Evolutionary conservation across 2,329 filamentous ascomycete genomes (phyloP), one percentile per base, ranked within the genome.

Genomic region (Botrytis byssoidea): DNA sequence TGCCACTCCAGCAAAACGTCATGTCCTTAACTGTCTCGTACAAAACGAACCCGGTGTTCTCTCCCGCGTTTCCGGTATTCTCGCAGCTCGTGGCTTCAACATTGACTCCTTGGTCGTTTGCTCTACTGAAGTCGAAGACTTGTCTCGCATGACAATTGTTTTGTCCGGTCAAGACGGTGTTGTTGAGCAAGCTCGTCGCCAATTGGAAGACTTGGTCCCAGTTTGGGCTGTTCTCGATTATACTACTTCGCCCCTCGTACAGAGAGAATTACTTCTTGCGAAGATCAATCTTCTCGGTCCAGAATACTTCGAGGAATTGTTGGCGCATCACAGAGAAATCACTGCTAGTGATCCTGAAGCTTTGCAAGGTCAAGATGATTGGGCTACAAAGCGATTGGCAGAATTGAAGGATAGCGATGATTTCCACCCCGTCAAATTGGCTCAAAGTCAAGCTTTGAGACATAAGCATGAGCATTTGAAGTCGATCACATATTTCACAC

Each of bases 141-240:
- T 99, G 71, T 97, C 94, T 48, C 94, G 96, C 81, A 99, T 99
- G 96, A 99, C 96, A 73, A 98, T 99, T 81, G 96, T 99, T 77
- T 88, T 99, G 70, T 94, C 94, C 73, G 96, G 96, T 22, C 95
- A 98, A 84, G 96, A 98, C 80, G 95, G 95, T 72, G 95, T 98
- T 51, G 94, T 99, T 42, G 96, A 99, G 87, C 96, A 99, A 85
- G 96, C 96, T 73, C 90, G 96, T 77, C 89, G 96, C 76, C 96
- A 99, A 85, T 87, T 99, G 73, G 96, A 99, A 84, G 96, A 99
- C 81, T 86, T 99, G 69, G 96, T 99, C 37, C 96, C 96, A 37
- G 96, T 99, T 74, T 99, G 96, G 96, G 96, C 96, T 71, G 96
- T 99, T 48, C 86, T 99, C 74, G 96, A 99, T 85, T 99, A 99